Evolutionary conservation across 2,329 filamentous ascomycete species (phyloP).

Genomic region (Fusarium sarcochroum): DNA sequence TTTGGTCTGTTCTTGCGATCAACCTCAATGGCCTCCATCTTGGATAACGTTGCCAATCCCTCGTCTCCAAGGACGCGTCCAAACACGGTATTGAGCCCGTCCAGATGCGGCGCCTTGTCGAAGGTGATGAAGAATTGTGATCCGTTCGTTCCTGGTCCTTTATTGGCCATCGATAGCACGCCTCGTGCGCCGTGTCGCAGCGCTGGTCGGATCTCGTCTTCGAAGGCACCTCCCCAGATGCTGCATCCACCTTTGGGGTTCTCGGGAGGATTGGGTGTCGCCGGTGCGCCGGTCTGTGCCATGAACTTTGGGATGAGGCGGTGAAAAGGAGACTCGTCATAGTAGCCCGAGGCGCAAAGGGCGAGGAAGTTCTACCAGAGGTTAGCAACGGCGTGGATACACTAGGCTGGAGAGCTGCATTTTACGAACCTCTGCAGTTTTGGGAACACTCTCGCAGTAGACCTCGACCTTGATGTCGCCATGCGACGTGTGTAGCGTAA

Average conservation of each 20-base stretch:
- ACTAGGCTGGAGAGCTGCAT: background rate
- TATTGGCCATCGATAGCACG: constrained; percentile 84
- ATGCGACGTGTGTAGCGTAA: constrained; percentile 85
- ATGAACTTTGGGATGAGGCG: constrained; percentile 86
- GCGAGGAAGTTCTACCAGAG: constrained; percentile 83
- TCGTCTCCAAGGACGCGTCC: constrained; percentile 79
- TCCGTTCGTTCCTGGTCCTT: constrained; percentile 79
- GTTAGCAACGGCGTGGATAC: constrained; percentile 23
- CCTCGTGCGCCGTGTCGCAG: constrained; percentile 78
- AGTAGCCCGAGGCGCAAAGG: constrained; percentile 84
- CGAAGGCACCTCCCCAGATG: constrained; percentile 81
- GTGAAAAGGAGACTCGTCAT: constrained; percentile 82
- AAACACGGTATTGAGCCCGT: constrained; percentile 88
- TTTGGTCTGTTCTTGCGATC: constrained; percentile 85
- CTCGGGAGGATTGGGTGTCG: constrained; percentile 63
- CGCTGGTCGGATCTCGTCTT: constrained; percentile 83
- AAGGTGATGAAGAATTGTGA: constrained; percentile 88
- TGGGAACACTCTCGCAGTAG: constrained; percentile 95
- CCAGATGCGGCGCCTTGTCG: constrained; percentile 82
- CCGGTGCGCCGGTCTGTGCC: constrained; percentile 79
- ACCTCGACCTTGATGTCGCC: constrained; percentile 96
- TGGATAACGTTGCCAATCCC: constrained; percentile 74
- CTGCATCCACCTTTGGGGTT: constrained; percentile 78
- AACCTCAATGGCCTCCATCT: constrained; percentile 78
- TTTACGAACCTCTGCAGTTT: constrained; percentile 81